Evolutionary conservation across 306 rosid species (phyloP), one percentile per base, ranked within the genome.

Genomic region (Quillaja saponaria): DNA sequence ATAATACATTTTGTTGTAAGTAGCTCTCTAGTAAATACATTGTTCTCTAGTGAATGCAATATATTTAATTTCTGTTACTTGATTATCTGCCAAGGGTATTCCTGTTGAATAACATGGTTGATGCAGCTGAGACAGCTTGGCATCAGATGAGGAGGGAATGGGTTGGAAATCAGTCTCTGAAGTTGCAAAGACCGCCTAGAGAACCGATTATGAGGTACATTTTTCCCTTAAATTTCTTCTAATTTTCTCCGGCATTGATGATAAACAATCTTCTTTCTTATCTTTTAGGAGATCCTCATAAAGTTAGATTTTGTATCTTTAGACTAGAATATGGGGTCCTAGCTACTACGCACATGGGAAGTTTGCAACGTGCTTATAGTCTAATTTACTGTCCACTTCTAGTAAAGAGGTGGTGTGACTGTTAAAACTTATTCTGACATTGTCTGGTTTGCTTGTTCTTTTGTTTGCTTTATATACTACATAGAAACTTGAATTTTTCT

Each of bases 51-150:
- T 51, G 0, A 54, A 35, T 51, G 20, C 7, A 7, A 15, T 45
- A 44, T 42, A 15, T 59, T 44, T 42, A 13, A 15, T 35, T 10
- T n/a, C 20, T 40, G 19, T 62, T 42, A 8, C 61, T 40, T 10
- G 33, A 63, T 54, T 53, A 11, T 35, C 57, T 13, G n/a, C 19
- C 42, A 49, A 62, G 55, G 21, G 17, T 15, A 35, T 34, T 62
- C 46, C 51, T 70, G 31, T 28, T 56, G 3, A 12, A 37, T 53
- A 10, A 58, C 33, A 18, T 25, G 67, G 62, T 13, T 39, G 19
- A 13, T 74, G 85, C 88, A 87, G 95, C 90, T 34, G 90, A 82
- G 81, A 68, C 72, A 61, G 77, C 86, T 67, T 87, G 95, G 95
- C 81, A 78, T 58, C 71, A 78, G 63, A 71, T 16, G 63, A 75